Conservation (phyloP, 106 monocot genomes). For the Allium cepa region DNA sequence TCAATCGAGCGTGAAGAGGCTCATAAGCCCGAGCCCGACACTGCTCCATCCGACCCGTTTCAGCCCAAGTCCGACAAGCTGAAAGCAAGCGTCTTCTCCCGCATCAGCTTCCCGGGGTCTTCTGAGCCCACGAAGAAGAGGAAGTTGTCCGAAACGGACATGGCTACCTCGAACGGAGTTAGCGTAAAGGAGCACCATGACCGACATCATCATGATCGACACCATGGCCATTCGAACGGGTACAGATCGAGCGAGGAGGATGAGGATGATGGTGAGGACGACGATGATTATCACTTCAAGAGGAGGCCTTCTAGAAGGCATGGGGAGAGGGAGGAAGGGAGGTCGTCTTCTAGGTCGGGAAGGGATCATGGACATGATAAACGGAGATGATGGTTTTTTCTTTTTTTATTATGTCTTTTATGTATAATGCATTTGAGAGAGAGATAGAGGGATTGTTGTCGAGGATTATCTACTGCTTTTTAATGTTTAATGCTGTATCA, state of each 20-base stretch:
- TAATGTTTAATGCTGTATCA: too few species aligned
- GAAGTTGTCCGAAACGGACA: slow-evolving; percentile 12
- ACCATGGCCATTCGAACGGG: not conserved
- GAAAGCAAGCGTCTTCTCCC: slow-evolving; percentile 71
- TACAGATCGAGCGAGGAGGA: slow-evolving; percentile 21
- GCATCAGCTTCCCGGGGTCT: slow-evolving; percentile 50
- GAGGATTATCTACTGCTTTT: too few species aligned
- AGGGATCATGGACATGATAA: not conserved
- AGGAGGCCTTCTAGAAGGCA: not conserved
- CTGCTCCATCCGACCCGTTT: too few species aligned
- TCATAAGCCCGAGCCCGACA: too few species aligned
- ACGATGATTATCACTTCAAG: slow-evolving; percentile 1
- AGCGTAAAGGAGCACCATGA: slow-evolving; percentile 23
- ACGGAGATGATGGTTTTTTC: not conserved
- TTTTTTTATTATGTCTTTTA: not conserved
- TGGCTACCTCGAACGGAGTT: not conserved
- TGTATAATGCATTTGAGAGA: not conserved
- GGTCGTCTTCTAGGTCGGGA: not conserved
- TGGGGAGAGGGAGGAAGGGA: not conserved
- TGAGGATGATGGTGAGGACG: slow-evolving; percentile 20
- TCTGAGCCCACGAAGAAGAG: slow-evolving; percentile 7
- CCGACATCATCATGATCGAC: not conserved
- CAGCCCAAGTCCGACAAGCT: slow-evolving; percentile 16
- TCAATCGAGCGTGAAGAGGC: slow-evolving; percentile 20
- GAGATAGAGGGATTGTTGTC: too few species aligned